phyloP scores from a whole-genome alignment of 306 rosid genomes.

The Begonia loranthoides region DNA sequence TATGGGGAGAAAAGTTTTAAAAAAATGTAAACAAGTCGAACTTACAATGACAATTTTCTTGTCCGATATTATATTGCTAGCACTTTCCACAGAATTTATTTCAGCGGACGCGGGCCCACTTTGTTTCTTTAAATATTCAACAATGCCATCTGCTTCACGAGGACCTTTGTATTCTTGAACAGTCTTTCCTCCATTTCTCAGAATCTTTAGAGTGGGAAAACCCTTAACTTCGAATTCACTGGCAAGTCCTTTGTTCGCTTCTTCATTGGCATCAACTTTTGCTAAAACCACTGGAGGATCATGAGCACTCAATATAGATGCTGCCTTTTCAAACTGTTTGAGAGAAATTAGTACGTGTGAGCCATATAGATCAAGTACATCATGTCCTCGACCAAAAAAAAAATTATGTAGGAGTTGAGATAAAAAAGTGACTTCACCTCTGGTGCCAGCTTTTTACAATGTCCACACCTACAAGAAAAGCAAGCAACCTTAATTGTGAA shows the following conservation, averaged over 20 bases:
- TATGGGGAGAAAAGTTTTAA: neutral
- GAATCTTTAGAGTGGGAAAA: constrained; percentile 73
- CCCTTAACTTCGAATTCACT: constrained; percentile 40
- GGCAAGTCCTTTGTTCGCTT: constrained; percentile 47
- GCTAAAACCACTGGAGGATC: constrained; percentile 69
- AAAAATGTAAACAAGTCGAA: neutral
- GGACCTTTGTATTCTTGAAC: constrained; percentile 87
- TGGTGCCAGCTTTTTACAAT: constrained; percentile 79
- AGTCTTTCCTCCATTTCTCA: constrained; percentile 70
- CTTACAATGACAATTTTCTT: constrained; percentile 62
- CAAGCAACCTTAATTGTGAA: neutral
- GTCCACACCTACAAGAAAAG: constrained; percentile 63
- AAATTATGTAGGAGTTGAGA: neutral
- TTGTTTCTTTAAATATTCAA: constrained; percentile 67
- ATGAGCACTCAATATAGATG: constrained; percentile 53
- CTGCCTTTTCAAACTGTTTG: constrained; percentile 76
- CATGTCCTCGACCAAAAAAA: neutral
- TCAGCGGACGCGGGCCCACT: constrained; percentile 76
- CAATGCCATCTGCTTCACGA: constrained; percentile 80
- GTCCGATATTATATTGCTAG: constrained; percentile 36
- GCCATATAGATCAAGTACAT: neutral
- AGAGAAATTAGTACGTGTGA: constrained; percentile 4
- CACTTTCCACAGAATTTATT: constrained; percentile 56
- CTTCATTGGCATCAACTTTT: constrained; percentile 72
- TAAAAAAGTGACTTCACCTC: constrained; percentile 40